Evolutionary conservation across 2,329 filamentous ascomycete genomes (phyloP).

Genomic region (Dothideomycetes sp.): DNA sequence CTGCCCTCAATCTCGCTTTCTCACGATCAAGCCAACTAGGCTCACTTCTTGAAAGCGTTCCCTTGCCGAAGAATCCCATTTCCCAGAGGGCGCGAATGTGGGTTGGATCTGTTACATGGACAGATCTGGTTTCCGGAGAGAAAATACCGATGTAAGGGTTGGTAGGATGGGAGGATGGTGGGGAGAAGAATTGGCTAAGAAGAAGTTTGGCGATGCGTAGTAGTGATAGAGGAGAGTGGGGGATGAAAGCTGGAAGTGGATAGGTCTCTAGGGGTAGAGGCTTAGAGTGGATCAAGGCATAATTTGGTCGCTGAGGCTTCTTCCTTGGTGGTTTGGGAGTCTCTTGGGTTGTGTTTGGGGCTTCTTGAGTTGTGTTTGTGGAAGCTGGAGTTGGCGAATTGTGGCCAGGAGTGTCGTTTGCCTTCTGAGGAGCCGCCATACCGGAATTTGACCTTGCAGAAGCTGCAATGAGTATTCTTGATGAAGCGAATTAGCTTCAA

Average conservation of each 20-base stretch:
- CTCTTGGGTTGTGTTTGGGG: conserved; percentile 17
- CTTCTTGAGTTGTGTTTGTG: conserved; percentile 5
- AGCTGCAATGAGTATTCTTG: no score
- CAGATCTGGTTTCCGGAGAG: conserved; percentile 69
- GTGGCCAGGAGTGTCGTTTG: no score
- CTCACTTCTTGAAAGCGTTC: conserved; percentile 84
- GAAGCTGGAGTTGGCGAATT: no score
- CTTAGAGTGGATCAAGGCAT: conserved; percentile 69
- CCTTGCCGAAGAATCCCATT: conserved; percentile 95
- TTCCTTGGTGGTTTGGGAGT: conserved; percentile 19
- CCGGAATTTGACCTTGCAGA: no score
- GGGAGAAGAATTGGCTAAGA: conserved; percentile 37
- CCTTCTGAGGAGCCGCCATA: conserved; percentile 4
- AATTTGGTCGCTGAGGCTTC: conserved; percentile 41
- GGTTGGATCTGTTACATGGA: conserved; percentile 70
- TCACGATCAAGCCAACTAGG: conserved; percentile 85
- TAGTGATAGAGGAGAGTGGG: conserved; percentile 83
- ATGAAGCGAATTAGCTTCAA: no score
- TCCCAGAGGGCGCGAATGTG: conserved; percentile 83
- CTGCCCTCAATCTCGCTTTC: conserved; percentile 53
- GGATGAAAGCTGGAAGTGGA: conserved; percentile 79
- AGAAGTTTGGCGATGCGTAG: conserved; percentile 67
- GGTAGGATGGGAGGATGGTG: conserved; percentile 55
- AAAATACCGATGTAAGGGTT: conserved; percentile 65
- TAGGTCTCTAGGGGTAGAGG: conserved; percentile 73